Evolutionary conservation across 164 flowering plant genomes (phyloP).

Genomic region (Akebia trifoliata): DNA sequence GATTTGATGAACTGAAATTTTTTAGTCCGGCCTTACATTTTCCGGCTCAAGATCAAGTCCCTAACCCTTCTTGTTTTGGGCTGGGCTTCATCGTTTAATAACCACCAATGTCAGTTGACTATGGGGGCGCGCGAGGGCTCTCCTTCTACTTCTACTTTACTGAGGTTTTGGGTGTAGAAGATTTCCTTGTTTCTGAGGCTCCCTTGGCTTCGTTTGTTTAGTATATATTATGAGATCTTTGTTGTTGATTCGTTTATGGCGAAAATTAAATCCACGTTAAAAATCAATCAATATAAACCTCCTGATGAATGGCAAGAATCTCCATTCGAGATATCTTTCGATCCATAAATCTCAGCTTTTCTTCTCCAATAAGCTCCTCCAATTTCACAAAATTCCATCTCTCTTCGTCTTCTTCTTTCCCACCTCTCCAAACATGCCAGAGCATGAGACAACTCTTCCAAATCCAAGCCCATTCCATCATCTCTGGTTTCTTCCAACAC

Average conservation of each 20-base stretch:
- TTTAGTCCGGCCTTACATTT: too few relatives aligned
- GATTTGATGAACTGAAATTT: too few relatives aligned
- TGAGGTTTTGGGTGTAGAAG: too few relatives aligned
- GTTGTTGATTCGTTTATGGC: constrained; percentile 34
- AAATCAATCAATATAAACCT: constrained; percentile 6
- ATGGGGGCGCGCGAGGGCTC: too few relatives aligned
- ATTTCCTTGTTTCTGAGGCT: too few relatives aligned
- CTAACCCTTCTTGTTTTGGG: too few relatives aligned
- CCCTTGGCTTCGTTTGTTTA: too few relatives aligned
- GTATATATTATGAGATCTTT: too few relatives aligned
- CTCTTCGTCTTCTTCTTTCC: constrained; percentile 8
- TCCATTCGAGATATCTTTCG: constrained; percentile 25
- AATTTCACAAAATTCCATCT: constrained; percentile 3
- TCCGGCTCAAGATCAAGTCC: too few relatives aligned
- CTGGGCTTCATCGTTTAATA: too few relatives aligned
- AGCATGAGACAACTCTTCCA: constrained; percentile 36
- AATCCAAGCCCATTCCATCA: constrained; percentile 53
- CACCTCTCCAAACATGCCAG: constrained; percentile 24
- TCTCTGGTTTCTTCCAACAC: constrained; percentile 36
- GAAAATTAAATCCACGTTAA: constrained; percentile 8
- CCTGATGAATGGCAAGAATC: constrained; percentile 54
- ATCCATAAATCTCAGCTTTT: constrained; percentile 14
- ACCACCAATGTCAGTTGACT: too few relatives aligned
- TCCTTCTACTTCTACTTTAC: too few relatives aligned
- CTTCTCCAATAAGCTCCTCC: neutral